Percentiles rank a stretch among this genome's conserved stretches.
Conservation (phyloP, 257 asterid species). For the Solanum tarijense region DNA sequence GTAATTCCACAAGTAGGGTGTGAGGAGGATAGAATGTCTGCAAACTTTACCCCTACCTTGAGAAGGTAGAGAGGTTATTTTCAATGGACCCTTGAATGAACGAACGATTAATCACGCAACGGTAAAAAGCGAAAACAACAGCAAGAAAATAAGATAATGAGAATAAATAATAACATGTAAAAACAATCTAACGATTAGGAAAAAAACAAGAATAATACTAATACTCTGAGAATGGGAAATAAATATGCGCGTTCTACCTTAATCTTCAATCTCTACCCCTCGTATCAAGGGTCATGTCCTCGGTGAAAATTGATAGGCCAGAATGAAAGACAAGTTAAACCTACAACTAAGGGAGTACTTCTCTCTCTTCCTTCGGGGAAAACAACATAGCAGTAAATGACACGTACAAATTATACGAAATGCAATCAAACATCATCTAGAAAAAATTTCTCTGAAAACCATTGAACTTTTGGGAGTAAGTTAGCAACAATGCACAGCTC, state of each 20-base stretch:
- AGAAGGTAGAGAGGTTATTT: not conserved
- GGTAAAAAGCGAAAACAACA: not conserved
- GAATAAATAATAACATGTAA: not conserved
- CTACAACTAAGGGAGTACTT: not conserved
- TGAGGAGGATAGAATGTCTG: not conserved
- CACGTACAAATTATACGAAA: not conserved
- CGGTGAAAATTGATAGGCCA: not conserved
- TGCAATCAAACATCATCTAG: not conserved
- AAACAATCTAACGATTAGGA: not conserved
- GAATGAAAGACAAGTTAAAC: not conserved
- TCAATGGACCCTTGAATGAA: not conserved
- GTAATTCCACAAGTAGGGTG: not conserved
- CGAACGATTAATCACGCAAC: not conserved
- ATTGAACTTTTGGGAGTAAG: not conserved
- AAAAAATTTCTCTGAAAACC: not conserved
- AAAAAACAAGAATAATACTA: not conserved
- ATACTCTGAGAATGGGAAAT: not conserved
- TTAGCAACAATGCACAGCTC: not conserved
- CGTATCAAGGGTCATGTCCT: not conserved
- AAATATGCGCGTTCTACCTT: not conserved
- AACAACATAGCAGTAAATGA: not conserved
- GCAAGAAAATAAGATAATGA: not conserved
- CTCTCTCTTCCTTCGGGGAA: not conserved
- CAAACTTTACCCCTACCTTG: not conserved
- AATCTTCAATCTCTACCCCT: not conserved